Conservation (phyloP, 306 rosid genomes). For the Inga oerstediana region DNA sequence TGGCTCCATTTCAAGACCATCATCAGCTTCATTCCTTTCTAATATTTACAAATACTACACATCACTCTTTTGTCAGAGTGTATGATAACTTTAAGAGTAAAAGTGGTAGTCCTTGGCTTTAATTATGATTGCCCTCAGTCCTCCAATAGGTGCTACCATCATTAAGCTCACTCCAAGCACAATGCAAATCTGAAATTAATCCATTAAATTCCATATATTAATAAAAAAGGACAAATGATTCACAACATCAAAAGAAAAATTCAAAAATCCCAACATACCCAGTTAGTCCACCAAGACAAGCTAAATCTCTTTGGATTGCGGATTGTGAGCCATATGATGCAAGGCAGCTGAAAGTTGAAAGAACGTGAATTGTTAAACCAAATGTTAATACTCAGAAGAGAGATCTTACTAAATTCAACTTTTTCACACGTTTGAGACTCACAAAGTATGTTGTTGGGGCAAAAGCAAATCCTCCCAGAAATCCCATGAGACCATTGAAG, state of each 20-base stretch:
- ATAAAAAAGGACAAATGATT: background rate
- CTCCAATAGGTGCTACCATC: conserved; percentile 75
- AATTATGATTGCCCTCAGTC: conserved; percentile 67
- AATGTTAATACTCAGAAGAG: background rate
- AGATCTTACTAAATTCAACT: background rate
- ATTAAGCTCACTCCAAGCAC: conserved; percentile 60
- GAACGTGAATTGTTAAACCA: background rate
- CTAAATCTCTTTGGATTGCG: conserved; percentile 70
- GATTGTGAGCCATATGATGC: conserved; percentile 79
- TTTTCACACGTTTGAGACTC: conserved; percentile 34
- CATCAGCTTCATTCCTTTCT: background rate
- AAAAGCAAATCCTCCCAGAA: conserved; percentile 91
- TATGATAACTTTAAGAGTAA: conserved; percentile 50
- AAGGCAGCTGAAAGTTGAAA: conserved; percentile 72
- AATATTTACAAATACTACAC: background rate
- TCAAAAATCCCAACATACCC: conserved; percentile 43
- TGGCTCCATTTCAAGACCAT: background rate
- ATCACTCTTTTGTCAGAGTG: background rate
- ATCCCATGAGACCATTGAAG: conserved; percentile 68
- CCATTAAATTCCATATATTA: background rate
- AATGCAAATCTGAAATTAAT: conserved; percentile 66
- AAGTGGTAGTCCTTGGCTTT: conserved; percentile 57
- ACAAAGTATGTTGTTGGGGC: conserved; percentile 93
- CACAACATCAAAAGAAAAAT: background rate
- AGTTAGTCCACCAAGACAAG: conserved; percentile 80